phyloP scores from a whole-genome alignment of 2,329 filamentous ascomycete species.

The Bipolaris cookei region DNA sequence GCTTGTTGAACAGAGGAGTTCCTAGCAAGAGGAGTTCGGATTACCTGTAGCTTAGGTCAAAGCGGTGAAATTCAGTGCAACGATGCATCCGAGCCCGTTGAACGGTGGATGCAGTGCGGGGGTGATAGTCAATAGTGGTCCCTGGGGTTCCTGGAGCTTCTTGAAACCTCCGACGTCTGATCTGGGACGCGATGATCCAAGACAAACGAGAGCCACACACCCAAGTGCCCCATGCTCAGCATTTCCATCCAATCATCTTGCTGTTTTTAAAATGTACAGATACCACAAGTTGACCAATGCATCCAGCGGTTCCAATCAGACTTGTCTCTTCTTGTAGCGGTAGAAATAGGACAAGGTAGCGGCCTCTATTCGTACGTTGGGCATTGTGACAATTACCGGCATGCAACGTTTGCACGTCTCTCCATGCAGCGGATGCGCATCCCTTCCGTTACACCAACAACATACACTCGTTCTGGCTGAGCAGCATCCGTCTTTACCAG shows the following conservation, averaged over 20 bases:
- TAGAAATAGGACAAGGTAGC: conserved; percentile 39
- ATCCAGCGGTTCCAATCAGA: conserved; percentile 4
- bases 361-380: conserved; percentile 42
- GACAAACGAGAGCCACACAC: conserved; percentile 20
- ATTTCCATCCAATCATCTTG: conserved; percentile 6
- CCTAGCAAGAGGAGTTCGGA: too few species aligned
- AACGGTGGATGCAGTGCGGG: not conserved
- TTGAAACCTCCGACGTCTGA: conserved; percentile 29
- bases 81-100: conserved; percentile 2
- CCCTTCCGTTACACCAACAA: conserved; percentile 38
- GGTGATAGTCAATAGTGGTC: conserved; percentile 10
- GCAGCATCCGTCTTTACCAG: conserved; percentile 34
- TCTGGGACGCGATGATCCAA: conserved; percentile 21
- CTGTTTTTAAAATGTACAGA: conserved; percentile 12
- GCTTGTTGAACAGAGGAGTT: too few species aligned
- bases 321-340: not conserved
- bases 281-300: conserved; percentile 11
- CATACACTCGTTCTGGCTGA: conserved; percentile 33
- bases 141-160: conserved; percentile 7
- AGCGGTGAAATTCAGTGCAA: not conserved
- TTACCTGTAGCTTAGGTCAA: not conserved
- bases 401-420: conserved; percentile 34
- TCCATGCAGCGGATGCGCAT: conserved; percentile 32
- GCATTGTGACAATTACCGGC: conserved; percentile 38
- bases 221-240: conserved; percentile 10